These are phyloP conservation scores for Litsea cubeba DNA, from an alignment of 164 flowering plant species.

Conservation along the genomic window DNA sequence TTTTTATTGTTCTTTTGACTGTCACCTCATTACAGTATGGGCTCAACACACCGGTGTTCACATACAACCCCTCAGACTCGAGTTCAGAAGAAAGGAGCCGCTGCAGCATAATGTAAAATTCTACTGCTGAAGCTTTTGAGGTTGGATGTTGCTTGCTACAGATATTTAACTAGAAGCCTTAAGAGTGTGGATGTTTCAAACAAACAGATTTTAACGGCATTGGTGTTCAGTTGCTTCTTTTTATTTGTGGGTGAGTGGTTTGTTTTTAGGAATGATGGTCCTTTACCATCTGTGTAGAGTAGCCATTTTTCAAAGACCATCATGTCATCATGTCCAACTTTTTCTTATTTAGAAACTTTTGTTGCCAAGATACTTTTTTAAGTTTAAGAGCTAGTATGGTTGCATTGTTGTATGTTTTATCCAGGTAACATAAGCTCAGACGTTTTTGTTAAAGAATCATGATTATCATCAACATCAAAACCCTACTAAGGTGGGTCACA, in stretches of 20 bases:
- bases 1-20: not conserved
- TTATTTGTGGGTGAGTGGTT: not conserved
- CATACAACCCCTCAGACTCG: constrained; percentile 73
- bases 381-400: too few species aligned
- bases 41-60: constrained; percentile 79
- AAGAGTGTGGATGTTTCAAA: not conserved
- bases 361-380: not conserved
- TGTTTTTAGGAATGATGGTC: too few species aligned
- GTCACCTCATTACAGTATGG: constrained; percentile 50
- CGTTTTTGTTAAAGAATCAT: too few species aligned
- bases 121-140: not conserved
- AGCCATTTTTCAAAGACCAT: not conserved
- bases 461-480: too few species aligned
- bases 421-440: too few species aligned
- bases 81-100: constrained; percentile 58
- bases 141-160: not conserved
- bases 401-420: too few species aligned
- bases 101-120: constrained; percentile 63
- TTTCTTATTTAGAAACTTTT: not conserved
- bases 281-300: not conserved
- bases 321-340: not conserved
- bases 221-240: not conserved
- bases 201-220: not conserved
- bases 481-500: too few species aligned
- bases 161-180: not conserved